Conservation (phyloP, 371 early-diverging fungal genomes). For the Mucor mucedo region DNA sequence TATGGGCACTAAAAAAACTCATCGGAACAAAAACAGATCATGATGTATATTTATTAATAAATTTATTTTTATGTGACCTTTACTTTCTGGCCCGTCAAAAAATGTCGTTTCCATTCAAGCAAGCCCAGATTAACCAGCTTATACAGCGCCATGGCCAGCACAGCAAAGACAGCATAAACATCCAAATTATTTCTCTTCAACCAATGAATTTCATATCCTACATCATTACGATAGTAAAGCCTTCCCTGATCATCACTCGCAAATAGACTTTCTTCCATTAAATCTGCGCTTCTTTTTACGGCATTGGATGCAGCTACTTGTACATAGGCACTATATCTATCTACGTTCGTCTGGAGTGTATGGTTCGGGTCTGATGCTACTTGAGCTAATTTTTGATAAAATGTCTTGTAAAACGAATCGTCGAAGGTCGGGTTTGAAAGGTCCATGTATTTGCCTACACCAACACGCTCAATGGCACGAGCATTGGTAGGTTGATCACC, state of each 20-base stretch:
- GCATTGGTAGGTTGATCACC: constrained; percentile 42
- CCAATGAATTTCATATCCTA: constrained; percentile 12
- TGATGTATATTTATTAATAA: too few species aligned
- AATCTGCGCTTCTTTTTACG: constrained; percentile 21
- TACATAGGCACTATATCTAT: constrained; percentile 18
- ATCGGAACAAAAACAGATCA: too few species aligned
- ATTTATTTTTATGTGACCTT: too few species aligned
- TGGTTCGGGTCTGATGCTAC: constrained; percentile 9
- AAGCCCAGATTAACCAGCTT: not conserved
- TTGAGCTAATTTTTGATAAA: not conserved
- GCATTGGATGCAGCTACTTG: constrained; percentile 23
- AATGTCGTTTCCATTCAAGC: too few species aligned
- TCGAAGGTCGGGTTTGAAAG: not conserved
- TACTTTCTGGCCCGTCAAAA: too few species aligned
- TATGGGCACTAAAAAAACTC: too few species aligned
- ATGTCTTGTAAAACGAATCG: not conserved
- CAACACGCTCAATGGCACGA: not conserved
- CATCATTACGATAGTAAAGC: constrained; percentile 16
- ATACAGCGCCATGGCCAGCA: not conserved
- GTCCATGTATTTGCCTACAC: constrained; percentile 9
- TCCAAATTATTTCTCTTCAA: constrained; percentile 19
- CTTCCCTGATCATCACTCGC: constrained; percentile 17
- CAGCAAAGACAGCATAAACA: not conserved
- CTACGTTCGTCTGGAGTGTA: constrained; percentile 9
- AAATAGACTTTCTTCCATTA: constrained; percentile 33